Conservation (phyloP, 805 yeast species). For the Wickerhamiella cacticola region DNA sequence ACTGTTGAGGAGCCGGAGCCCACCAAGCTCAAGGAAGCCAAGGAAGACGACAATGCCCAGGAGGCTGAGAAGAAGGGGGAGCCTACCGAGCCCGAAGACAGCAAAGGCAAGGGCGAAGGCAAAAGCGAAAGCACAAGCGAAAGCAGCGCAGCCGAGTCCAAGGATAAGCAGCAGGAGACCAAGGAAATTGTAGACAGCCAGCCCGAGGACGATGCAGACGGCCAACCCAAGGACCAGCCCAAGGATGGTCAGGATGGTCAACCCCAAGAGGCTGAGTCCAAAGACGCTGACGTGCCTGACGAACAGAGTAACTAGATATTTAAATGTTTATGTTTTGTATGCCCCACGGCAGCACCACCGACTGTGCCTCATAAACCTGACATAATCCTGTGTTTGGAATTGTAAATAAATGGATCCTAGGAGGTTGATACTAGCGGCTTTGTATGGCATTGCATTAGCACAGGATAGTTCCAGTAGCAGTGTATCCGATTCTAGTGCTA, state of each 20-base stretch:
- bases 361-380: neutral
- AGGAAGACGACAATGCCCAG: constrained; percentile 4
- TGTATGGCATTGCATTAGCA: constrained; percentile 1
- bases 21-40: constrained; percentile 5
- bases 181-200: too few relatives aligned
- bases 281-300: neutral
- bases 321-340: too few relatives aligned
- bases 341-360: too few relatives aligned
- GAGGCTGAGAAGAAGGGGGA: neutral
- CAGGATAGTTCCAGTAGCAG: constrained; percentile 6
- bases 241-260: too few relatives aligned
- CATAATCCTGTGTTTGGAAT: neutral
- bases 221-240: too few relatives aligned
- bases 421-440: neutral
- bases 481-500: neutral
- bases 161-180: too few relatives aligned
- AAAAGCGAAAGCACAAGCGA: too few relatives aligned
- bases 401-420: neutral
- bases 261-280: neutral
- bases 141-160: too few relatives aligned
- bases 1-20: neutral
- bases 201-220: too few relatives aligned
- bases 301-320: neutral
- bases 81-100: neutral
- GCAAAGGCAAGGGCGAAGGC: too few relatives aligned